phyloP scores from a whole-genome alignment of 2,329 filamentous ascomycete genomes.

The Cercospora janseana region DNA sequence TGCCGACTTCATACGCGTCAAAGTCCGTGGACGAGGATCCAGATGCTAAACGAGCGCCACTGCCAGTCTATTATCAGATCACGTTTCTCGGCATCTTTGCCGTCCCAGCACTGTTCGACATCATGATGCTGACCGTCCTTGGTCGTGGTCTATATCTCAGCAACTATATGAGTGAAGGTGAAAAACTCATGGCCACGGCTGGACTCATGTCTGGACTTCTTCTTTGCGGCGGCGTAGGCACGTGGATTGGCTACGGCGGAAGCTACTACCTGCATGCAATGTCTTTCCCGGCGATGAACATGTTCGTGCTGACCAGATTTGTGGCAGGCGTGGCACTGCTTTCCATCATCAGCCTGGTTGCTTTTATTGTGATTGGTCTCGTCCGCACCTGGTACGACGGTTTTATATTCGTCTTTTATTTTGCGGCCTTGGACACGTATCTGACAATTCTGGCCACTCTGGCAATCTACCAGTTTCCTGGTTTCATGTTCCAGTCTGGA shows the following conservation, averaged over 20 bases:
- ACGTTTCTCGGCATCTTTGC: slow-evolving; percentile 49
- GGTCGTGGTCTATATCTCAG: slow-evolving; percentile 63
- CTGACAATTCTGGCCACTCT: slow-evolving; percentile 56
- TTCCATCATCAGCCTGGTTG: slow-evolving; percentile 51
- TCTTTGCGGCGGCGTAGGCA: slow-evolving; percentile 60
- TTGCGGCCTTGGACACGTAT: slow-evolving; percentile 58
- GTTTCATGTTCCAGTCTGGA: slow-evolving; percentile 57
- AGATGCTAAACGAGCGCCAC: slow-evolving; percentile 6
- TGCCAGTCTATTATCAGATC: slow-evolving; percentile 7
- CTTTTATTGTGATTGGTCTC: slow-evolving; percentile 46
- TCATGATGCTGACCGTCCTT: slow-evolving; percentile 57
- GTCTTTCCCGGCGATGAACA: slow-evolving; percentile 56
- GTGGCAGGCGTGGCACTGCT: slow-evolving; percentile 45
- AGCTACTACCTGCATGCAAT: slow-evolving; percentile 61
- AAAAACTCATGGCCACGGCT: slow-evolving; percentile 54
- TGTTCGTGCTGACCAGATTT: slow-evolving; percentile 55
- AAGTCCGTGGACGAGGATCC: slow-evolving; percentile 21
- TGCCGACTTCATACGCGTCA: slow-evolving; percentile 27
- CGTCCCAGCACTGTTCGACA: slow-evolving; percentile 61
- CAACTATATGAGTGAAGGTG: slow-evolving; percentile 52
- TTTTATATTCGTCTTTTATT: slow-evolving; percentile 60
- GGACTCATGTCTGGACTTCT: slow-evolving; percentile 58
- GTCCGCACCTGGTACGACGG: slow-evolving; percentile 47
- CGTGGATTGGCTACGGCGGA: slow-evolving; percentile 62
- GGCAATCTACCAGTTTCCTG: slow-evolving; percentile 49